Conservation (phyloP, 441 rosid genomes). For the Daphne laureola region DNA sequence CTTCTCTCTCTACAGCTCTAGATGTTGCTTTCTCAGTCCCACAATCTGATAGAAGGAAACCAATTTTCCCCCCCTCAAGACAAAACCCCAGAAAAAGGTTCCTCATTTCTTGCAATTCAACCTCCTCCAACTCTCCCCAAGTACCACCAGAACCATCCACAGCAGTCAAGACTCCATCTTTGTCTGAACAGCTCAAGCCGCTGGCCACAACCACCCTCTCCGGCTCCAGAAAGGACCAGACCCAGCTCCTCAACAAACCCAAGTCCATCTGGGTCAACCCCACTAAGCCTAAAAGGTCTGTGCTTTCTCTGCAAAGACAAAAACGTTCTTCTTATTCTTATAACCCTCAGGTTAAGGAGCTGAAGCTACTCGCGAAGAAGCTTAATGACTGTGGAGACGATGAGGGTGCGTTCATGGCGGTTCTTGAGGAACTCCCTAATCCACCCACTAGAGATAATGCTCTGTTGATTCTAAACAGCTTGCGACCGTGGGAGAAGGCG, state of each 20-base stretch:
- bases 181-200: conserved; percentile 81
- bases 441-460: conserved; percentile 57
- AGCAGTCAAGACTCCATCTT: conserved; percentile 41
- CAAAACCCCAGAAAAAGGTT: conserved; percentile 31
- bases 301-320: conserved; percentile 79
- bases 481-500: conserved; percentile 62
- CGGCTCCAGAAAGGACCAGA: conserved; percentile 22
- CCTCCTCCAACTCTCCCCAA: conserved; percentile 32
- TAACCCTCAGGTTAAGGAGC: conserved; percentile 62
- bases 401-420: conserved; percentile 35
- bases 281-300: conserved; percentile 69
- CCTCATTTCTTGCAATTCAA: conserved; percentile 38
- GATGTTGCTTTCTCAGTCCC: conserved; percentile 39
- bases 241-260: conserved; percentile 53
- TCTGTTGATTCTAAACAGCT: conserved; percentile 57
- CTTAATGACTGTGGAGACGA: conserved; percentile 41
- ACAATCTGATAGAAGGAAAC: conserved; percentile 32
- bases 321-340: conserved; percentile 53
- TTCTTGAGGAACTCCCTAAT: conserved; percentile 52
- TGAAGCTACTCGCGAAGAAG: conserved; percentile 60
- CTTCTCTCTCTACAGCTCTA: conserved; percentile 51
- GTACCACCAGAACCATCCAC: conserved; percentile 24
- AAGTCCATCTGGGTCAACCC: conserved; percentile 93
- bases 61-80: conserved; percentile 23
- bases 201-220: conserved; percentile 61